Base-by-base conservation (phyloP, 2,329 filamentous ascomycete species). In the Triangularia setosa region DNA sequence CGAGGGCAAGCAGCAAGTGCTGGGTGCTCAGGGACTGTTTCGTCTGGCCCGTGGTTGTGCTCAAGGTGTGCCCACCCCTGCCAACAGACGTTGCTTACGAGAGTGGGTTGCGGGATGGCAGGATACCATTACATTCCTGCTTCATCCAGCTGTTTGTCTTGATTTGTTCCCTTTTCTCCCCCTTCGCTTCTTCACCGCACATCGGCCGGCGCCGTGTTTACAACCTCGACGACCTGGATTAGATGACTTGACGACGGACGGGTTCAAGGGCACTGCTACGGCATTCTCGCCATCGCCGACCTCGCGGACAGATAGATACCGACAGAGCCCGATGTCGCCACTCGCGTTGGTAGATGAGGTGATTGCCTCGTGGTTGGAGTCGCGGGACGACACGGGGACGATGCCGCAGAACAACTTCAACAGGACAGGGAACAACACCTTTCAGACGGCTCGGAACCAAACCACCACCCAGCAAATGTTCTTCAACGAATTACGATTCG, bases 401-500 rank as follows among this genome's bases (percentile, higher is more conserved):
- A 59, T 64, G 60, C 44, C 60, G 63, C 60, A 65, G 55, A 61
- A 55, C 55, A 55, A 55, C 52, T 62, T 59, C 56, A 65, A 64
- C 64, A 59, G 52, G 57, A 59, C 65, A 28, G 52, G 52, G 16
- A 68, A 58, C 23, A 64, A 64, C 21, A 8, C 69, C n/a, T 72
- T 69, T 61, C 71, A 72, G 65, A 48, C 69, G 23, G 67, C 68
- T 3, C 65, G 65, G 52, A 84, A 82, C 71, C 75, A 76, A 30
- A 80, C 81, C 5, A 77, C 78, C 53, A 78, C 79, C 44, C 74
- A 78, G 44, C 71, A 72, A 35, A 72, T 72, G 67, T 73, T 84
- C 66, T 79, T 83, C 69, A 82, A 83, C 70, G 73, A 84, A 67
- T 78, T 86, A 68, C 79, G 77, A 64, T 83, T 85, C 67, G 79